phyloP scores from a whole-genome alignment of 2,329 filamentous ascomycete genomes.

The Juglanconis juglandina region DNA sequence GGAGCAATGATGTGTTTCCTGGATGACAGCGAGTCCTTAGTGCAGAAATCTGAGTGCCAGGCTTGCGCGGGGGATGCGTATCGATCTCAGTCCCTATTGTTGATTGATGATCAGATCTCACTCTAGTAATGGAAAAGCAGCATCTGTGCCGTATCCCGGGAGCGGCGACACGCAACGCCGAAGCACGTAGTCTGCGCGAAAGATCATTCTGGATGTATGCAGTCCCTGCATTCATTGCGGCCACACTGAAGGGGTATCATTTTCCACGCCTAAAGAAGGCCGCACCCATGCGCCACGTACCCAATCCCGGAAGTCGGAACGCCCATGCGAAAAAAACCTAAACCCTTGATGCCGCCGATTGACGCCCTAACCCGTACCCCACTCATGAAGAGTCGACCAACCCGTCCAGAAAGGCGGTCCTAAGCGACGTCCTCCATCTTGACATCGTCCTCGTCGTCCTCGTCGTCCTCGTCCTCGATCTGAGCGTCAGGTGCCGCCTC shows the following conservation, averaged over 20 bases:
- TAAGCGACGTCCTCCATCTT: conserved; percentile 72
- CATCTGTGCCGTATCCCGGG: too few species aligned
- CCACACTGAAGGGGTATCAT: conserved; percentile 5
- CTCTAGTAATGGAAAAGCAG: too few species aligned
- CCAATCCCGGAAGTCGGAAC: not conserved
- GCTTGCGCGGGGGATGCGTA: too few species aligned
- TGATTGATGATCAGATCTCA: too few species aligned
- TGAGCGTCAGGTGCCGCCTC: conserved; percentile 42
- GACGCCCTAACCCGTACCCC: not conserved
- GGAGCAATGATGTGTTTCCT: conserved; percentile 1
- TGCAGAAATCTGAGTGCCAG: too few species aligned
- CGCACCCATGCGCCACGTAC: not conserved
- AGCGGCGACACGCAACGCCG: too few species aligned
- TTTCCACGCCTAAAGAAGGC: not conserved
- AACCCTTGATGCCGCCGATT: not conserved
- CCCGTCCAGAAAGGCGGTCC: not conserved
- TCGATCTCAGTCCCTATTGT: too few species aligned
- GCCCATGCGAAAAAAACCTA: not conserved
- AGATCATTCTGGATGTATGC: not conserved
- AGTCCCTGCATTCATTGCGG: not conserved
- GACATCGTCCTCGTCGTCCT: conserved; percentile 61
- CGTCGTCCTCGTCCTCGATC: conserved; percentile 54
- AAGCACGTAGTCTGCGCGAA: too few species aligned
- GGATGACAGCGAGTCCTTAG: too few species aligned
- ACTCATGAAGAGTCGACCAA: not conserved